Base-by-base conservation (phyloP, 495 filamentous ascomycete genomes). In the Hyaloscypha hepaticicola region DNA sequence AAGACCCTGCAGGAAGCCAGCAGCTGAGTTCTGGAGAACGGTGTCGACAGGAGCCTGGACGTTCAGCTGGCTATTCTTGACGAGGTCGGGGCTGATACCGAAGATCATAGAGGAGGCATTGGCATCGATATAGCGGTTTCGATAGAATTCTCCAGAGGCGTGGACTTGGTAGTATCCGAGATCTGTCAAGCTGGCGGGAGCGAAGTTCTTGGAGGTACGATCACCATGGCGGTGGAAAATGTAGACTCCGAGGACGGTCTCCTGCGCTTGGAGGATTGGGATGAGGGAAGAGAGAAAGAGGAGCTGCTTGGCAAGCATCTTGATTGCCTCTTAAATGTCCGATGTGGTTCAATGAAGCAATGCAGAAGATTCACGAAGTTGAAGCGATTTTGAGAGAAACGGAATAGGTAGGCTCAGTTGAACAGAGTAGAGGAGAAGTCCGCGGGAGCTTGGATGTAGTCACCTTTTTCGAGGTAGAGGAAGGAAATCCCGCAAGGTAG, bases 1-100 rank as follows among this genome's bases (percentile, higher is more conserved):
- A 9, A 96, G 77, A 9, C 88, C 91, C 76, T 93, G 90, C 70
- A 94, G 80, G 71, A 94, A 96, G 6, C 86, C 89, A 68, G 87
- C 80, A 1, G 88, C 89, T 5, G 89, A 89, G 22, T 81, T 86
- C 73, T 87, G 83, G 50, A 91, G 77, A 21, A 90, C 87, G 3
- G 63, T 58, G 29, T 71, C 69, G 19, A 71, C 68, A 1, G 88
- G 87, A 26, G 66, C 63, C 55, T 72, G 22, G 29, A 72, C 66
- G 84, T 74, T 77, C 66, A 91, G 77, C 68, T 90, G 87, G 21
- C 77, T 79, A 21, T 81, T 75, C 60, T 83, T 81, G 69, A 88
- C 85, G 22, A 82, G 61, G 41, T 85, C 71, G n/a, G 78, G 61
- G 68, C 77, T 82, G 65, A 91, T 81, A 24, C 84, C 85, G 29